Evolutionary conservation across 164 flowering plant species (phyloP).

Genomic region (Kingdonia uniflora): DNA sequence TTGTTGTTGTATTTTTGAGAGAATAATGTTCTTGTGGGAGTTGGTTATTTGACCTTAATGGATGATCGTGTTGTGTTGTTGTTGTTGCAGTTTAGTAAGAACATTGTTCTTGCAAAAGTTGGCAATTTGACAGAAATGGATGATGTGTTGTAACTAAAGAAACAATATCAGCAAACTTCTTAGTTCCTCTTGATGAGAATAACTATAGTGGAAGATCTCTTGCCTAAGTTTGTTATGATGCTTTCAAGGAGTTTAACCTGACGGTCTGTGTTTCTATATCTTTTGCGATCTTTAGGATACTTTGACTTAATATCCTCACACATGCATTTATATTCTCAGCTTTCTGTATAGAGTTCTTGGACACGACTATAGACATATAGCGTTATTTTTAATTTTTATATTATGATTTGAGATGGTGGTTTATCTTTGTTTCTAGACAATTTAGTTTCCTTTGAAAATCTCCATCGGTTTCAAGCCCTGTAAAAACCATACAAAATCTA

Average conservation of each 20-base stretch:
- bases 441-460: no score
- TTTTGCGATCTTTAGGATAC: no score
- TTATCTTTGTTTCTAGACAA: no score
- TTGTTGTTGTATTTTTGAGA: not conserved
- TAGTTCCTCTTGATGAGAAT: slow-evolving; percentile 57
- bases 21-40: not conserved
- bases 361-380: no score
- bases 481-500: no score
- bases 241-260: slow-evolving; percentile 79
- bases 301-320: no score
- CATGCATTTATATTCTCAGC: no score
- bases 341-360: no score
- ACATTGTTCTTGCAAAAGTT: slow-evolving; percentile 87
- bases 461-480: no score
- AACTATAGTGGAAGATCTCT: slow-evolving; percentile 39
- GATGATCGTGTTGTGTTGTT: no score
- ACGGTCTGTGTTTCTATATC: slow-evolving; percentile 84
- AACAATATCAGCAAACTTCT: slow-evolving; percentile 55
- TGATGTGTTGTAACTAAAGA: slow-evolving; percentile 62
- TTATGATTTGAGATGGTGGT: no score
- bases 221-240: slow-evolving; percentile 84
- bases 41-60: not conserved
- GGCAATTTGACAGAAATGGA: slow-evolving; percentile 88
- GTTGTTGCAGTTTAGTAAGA: slow-evolving; percentile 84
- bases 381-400: no score